Evolutionary conservation across 169 alveolate species (phyloP), one percentile per base, ranked within the genome.

Genomic region (Cardiosporidium cionae): DNA sequence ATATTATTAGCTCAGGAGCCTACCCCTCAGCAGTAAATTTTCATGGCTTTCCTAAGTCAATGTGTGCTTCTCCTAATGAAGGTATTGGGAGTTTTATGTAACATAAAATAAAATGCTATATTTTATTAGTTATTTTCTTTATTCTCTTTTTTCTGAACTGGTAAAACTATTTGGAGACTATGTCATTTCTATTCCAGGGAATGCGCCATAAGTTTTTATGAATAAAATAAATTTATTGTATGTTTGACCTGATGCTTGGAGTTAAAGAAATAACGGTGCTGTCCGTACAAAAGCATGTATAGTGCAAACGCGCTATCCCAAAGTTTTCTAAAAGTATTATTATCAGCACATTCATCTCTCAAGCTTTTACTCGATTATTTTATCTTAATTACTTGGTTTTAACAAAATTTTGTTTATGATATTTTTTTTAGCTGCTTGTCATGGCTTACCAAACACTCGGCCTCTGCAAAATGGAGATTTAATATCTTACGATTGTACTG

Each of bases 1-100:
- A 83, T 74, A 94, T 95, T 6, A 88, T 97, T 34, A 85, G 89
- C 28, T 87, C 94, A 78, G 92, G 94, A 80, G 98, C 98, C 7
- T 97, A 97, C 76, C 99, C 99, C 1, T 93, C 98, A n/a, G 98
- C 99, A 27, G 79, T 97, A 65, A 96, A 96, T 87, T 97, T 96
- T 87, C 91, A 94, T 85, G 85, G 87, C 53, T 97, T 96, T 85
- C 99, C 99, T 7, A 94, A 96, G 83, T 89, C 98, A 7, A 78
- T 93, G 36, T 97, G 99, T 85, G 58, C 70, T 27, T 65, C 76
- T 22, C 65, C 58, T 5, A 75, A 75, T 37, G 81, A 75, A 29
- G 81, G 75, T 75, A 33, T 7, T 9, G 68, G 16, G 16, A 44
- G 27, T n/a, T 44, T n/a, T 44, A 44, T 16, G n/a, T 44, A 44